Evolutionary conservation across 2,329 filamentous ascomycete genomes (phyloP), one percentile per base, ranked within the genome.

Genomic region (Diaporthe ilicicola): DNA sequence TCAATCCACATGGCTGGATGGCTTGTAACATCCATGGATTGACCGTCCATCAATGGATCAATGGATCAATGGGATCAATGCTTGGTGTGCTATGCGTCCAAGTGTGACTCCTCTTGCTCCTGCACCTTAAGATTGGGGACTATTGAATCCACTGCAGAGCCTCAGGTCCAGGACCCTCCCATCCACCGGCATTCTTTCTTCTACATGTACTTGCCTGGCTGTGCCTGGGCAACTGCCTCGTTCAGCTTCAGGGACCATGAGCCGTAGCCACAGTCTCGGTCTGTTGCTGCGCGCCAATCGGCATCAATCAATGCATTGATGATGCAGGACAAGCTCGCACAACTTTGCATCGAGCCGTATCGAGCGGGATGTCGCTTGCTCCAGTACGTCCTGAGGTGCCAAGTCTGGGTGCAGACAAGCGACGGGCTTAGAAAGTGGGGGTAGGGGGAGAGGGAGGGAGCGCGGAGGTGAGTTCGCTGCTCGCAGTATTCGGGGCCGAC

Each of bases 21-120:
- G 64, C 39, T 62, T 67, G 65, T 50, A 50, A 50, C 53, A 55
- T n/a, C n/a, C n/a, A n/a, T n/a, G n/a, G n/a, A n/a, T 48, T 29
- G 42, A 34, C 50, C 29, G 39, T 39, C 50, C 32, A 46, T 59
- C 29, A 8, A 48, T 29, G 59, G 39, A 48, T 34, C 48, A 24
- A 59, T 67, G 37, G 51, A 67, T 48, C 39, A 27, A 48, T 53
- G 24, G 24, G 39, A 59, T 48, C 39, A 27, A 48, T 42, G 24
- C 32, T 22, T 8, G 29, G 32, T 39, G 8, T 51, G 7, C 61
- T 17, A 22, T 53, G 46, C 59, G 34, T 64, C 29, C 59, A 62
- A 62, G 59, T 12, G 59, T 62, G 42, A 62, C 59, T 62, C 42
- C 24, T 48, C 59, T 19, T 48, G 42, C 59, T 48, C 34, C 39